These are phyloP conservation scores for Xylaria arbuscula DNA, from an alignment of 2,329 filamentous ascomycete species.

Conservation along the genomic window DNA sequence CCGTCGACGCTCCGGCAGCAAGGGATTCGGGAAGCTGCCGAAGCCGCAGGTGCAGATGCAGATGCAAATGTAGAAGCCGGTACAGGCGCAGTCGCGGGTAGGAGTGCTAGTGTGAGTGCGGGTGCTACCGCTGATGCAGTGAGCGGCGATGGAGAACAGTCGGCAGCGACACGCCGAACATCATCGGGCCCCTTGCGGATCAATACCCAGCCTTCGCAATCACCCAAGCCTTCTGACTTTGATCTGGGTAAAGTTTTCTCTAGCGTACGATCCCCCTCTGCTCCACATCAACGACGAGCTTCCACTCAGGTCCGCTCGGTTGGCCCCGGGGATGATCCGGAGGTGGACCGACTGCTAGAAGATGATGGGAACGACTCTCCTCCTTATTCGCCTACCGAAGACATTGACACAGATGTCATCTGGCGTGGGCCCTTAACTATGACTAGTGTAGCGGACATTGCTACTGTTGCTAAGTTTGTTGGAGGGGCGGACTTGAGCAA, in stretches of 20 bases:
- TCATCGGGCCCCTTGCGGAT: conserved; percentile 55
- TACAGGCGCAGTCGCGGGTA: conserved; percentile 17
- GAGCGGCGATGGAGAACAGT: conserved; percentile 31
- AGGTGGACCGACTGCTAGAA: conserved; percentile 88
- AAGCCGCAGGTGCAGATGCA: conserved; percentile 32
- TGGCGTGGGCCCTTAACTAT: conserved; percentile 84
- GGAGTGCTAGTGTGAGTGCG: conserved; percentile 15
- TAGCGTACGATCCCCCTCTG: conserved; percentile 79
- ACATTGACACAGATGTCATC: conserved; percentile 75
- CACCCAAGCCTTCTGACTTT: conserved; percentile 71
- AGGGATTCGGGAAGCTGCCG: conserved; percentile 48
- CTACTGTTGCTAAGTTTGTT: conserved; percentile 81
- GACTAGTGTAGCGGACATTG: conserved; percentile 80
- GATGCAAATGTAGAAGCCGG: conserved; percentile 24
- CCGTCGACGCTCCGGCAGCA: conserved; percentile 53
- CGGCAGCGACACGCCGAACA: conserved; percentile 40
- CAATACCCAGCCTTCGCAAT: conserved; percentile 60
- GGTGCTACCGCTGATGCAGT: conserved; percentile 21
- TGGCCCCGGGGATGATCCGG: conserved; percentile 79
- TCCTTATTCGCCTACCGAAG: conserved; percentile 84
- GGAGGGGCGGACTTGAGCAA: conserved; percentile 83
- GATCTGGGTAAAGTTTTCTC: conserved; percentile 89
- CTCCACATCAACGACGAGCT: conserved; percentile 59
- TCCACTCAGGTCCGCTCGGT: conserved; percentile 60
- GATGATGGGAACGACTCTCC: conserved; percentile 84